Base-by-base conservation (phyloP, 345 rosid species). In the Eucalyptus regnans region DNA sequence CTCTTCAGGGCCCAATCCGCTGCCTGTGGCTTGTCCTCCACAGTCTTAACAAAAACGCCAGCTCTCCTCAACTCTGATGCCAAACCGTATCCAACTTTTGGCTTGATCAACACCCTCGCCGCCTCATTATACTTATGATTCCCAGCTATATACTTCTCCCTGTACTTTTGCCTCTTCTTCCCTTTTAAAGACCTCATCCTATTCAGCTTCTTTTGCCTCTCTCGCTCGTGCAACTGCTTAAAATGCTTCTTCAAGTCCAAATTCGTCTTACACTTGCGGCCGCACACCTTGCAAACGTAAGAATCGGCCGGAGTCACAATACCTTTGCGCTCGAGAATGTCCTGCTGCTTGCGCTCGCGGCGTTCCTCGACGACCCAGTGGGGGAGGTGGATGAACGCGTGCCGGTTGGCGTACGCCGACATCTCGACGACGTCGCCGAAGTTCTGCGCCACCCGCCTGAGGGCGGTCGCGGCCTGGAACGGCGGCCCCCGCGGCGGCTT, bases 1-100 rank as follows among this genome's bases (percentile, higher is more conserved):
- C 95, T 94, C 94, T 96, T 97, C 94, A 97, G 90, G 12, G 98
- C 98, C 99, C 98, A 97, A 91, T 97, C 99, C 37, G 99, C 98
- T 4, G 99, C 99, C 88, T 97, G 99, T 1, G 99, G 99, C 92
- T 96, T 96, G 90, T 96, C 99, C 92, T 94, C 95, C 88, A 96
- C 99, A 8, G 96, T 96, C 94, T 92, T 97, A 89, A 96, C 98
- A 76, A 88, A 91, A 86, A 97, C 96, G 5, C 99, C 99, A 0
- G 98, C 99, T 89, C 98, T 92, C 90, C 93, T 91, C 91, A 97
- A 89, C 94, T 96, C 99, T 7, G 91, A 90, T 4, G 92, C 98
- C 86, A 97, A 91, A 33, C 99, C 98, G 43, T 96, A 97, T 25
- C 99, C 98, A 4, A 90, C 92, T 89, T 93, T 95, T 8, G 99